Base-by-base conservation (phyloP, 441 rosid genomes). In the Arabidopsis hybrid region DNA sequence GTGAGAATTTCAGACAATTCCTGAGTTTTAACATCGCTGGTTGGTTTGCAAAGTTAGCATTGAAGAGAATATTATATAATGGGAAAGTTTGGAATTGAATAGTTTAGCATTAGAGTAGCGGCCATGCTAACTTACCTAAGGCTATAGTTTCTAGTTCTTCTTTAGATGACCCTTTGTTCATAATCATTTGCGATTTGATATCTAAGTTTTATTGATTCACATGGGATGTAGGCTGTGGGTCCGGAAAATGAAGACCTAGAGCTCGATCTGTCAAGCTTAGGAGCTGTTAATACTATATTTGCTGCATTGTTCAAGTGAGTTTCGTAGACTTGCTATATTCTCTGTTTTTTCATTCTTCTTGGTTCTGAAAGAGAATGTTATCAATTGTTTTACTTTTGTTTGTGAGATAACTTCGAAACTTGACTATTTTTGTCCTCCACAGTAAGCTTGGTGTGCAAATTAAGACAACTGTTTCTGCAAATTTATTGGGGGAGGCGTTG, bases 361-460 rank as follows among this genome's bases (percentile, higher is more conserved):
- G 16, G 8, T n/a, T 66, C 36, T 38, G 51, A 26, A 61, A 31
- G 18, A 34, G 58, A 8, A 21, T 21, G 26, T 21, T 21, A 21
- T 21, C 26, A 21, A 21, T 21, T 21, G 26, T 21, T 21, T 21
- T 21, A 21, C 26, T 21, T 21, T 21, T 21, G 26, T 21, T 21
- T 21, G 26, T 21, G 26, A 21, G 26, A 21, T 21, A 21, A 21
- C 26, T 21, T 2, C 32, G 56, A 50, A 29, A 29, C 32, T 36
- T 50, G 35, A 50, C 1, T 62, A 9, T 65, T 65, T 46, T 46
- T 21, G 18, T 64, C 26, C 60, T 58, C 65, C 14, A 67, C 70
- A 92, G 98, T 83, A 94, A 94, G 84, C 95, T 94, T 40, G 98
- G 98, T 40, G 95, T 94, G 76, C 97, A 97, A 12, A 92, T 94